Percentiles rank a stretch among this genome's conserved stretches.
Conservation (phyloP, 805 yeast genomes). For the Hanseniaspora guilliermondii region DNA sequence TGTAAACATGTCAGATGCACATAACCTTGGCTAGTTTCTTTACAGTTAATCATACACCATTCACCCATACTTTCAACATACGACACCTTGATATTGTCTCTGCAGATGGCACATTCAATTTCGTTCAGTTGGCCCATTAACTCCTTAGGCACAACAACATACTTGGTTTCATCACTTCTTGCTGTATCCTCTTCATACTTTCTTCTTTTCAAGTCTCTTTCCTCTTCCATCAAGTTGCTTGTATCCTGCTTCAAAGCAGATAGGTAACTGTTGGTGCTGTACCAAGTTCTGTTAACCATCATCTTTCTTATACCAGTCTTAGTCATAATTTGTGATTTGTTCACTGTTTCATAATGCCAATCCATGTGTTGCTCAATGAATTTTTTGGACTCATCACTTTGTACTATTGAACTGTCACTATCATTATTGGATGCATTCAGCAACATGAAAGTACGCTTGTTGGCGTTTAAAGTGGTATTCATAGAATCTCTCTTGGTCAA, state of each 20-base stretch:
- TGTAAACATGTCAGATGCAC: slow-evolving; percentile 58
- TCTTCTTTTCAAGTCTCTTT: background rate
- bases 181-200: background rate
- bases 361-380: slow-evolving; percentile 43
- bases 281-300: slow-evolving; percentile 18
- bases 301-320: slow-evolving; percentile 12
- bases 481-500: slow-evolving; percentile 40
- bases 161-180: background rate
- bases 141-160: slow-evolving; percentile 6
- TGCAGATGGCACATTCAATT: slow-evolving; percentile 55
- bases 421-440: slow-evolving; percentile 48
- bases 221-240: background rate
- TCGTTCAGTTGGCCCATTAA: slow-evolving; percentile 13
- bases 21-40: slow-evolving; percentile 34
- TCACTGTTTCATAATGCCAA: slow-evolving; percentile 50
- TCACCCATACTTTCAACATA: slow-evolving; percentile 67
- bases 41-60: slow-evolving; percentile 70
- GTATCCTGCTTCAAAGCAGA: slow-evolving; percentile 1
- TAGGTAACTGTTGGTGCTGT: background rate
- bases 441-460: background rate
- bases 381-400: slow-evolving; percentile 32
- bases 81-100: slow-evolving; percentile 48
- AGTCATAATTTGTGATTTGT: slow-evolving; percentile 28
- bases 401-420: slow-evolving; percentile 77
- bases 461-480: slow-evolving; percentile 30